A percentile compares a stretch with the other conserved stretches of the same genome.
These are phyloP conservation scores for Aspergillus ochraceoroseus DNA, from an alignment of 2,329 filamentous ascomycete genomes.

Conservation along the genomic window DNA sequence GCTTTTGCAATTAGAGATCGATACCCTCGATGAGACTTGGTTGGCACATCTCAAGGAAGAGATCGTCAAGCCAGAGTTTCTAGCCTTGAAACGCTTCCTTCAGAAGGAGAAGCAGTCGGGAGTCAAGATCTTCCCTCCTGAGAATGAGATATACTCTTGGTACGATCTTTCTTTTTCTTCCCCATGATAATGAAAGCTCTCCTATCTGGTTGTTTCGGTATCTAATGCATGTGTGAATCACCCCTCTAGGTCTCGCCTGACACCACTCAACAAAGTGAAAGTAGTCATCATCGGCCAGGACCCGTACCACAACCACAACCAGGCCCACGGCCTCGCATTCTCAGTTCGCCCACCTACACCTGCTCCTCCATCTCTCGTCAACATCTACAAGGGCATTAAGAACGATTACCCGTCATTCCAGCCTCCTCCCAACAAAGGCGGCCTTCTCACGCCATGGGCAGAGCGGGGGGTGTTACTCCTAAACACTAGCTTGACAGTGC, in stretches of 20 bases:
- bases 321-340: constrained; percentile 95
- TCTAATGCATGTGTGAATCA: no score
- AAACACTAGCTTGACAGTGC: constrained; percentile 92
- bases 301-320: constrained; percentile 91
- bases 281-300: constrained; percentile 93
- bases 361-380: constrained; percentile 82
- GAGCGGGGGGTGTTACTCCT: constrained; percentile 87
- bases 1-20: constrained; percentile 81
- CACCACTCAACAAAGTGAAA: constrained; percentile 81
- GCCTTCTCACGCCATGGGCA: constrained; percentile 87
- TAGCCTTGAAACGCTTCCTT: constrained; percentile 83
- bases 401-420: constrained; percentile 81
- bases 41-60: constrained; percentile 84
- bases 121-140: constrained; percentile 79
- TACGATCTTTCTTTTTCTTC: constrained; percentile 41
- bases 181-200: neutral
- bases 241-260: constrained; percentile 77
- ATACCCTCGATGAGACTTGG: constrained; percentile 89
- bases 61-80: constrained; percentile 69
- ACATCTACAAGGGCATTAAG: constrained; percentile 85
- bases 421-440: constrained; percentile 69
- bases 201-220: neutral
- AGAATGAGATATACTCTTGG: constrained; percentile 92
- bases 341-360: constrained; percentile 84
- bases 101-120: constrained; percentile 68